Evolutionary conservation across 352 stramenopile species (phyloP).

Genomic region (Pythium aquatile): DNA sequence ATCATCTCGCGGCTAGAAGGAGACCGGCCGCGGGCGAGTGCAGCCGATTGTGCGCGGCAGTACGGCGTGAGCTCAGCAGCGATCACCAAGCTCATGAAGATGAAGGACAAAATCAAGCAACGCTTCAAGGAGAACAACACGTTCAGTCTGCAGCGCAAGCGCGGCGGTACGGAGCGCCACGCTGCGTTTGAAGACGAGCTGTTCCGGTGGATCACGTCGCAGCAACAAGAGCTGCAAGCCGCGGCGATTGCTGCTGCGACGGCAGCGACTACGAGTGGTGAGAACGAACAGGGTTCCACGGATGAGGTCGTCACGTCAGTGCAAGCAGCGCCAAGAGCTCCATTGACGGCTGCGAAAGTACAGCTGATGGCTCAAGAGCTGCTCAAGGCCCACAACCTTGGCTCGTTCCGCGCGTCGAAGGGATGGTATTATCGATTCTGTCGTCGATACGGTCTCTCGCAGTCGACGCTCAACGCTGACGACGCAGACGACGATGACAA

Average conservation of each 20-base stretch:
- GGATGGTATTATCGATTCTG: constrained; percentile 83
- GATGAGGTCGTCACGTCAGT: background rate
- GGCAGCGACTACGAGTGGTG: background rate
- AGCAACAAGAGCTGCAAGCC: constrained; percentile 12
- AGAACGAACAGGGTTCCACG: background rate
- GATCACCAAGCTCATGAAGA: constrained; percentile 82
- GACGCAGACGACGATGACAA: constrained; percentile 7
- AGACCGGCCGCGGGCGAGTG: constrained; percentile 43
- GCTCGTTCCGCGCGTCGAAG: constrained; percentile 48
- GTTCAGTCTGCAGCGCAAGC: constrained; percentile 52
- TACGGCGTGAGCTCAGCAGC: constrained; percentile 69
- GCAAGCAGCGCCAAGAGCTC: background rate
- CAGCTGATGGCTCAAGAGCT: constrained; percentile 28
- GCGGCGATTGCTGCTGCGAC: background rate
- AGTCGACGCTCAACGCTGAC: constrained; percentile 28
- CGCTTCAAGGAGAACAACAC: constrained; percentile 49
- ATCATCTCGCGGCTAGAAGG: constrained; percentile 72
- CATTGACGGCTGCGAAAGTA: constrained; percentile 23
- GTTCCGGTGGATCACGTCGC: constrained; percentile 44
- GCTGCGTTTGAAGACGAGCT: constrained; percentile 54
- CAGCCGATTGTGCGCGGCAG: constrained; percentile 52
- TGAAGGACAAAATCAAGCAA: constrained; percentile 64
- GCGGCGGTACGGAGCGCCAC: constrained; percentile 46
- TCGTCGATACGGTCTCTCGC: constrained; percentile 55
- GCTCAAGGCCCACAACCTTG: constrained; percentile 26